Conservation (phyloP, 2,329 filamentous ascomycete species). For the Talaromyces sp. region DNA sequence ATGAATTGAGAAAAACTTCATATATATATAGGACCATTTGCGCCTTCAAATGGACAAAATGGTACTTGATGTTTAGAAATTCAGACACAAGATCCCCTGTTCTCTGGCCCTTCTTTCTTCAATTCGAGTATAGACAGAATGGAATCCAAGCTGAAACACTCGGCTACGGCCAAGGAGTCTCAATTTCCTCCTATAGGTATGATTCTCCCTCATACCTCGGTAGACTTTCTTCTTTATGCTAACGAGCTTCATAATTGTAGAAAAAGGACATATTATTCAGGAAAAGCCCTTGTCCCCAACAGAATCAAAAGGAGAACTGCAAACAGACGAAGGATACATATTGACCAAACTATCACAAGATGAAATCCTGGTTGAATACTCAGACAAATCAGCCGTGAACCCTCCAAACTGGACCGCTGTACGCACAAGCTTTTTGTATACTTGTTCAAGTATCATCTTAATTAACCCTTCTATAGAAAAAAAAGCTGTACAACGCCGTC, state of each 20-base stretch:
- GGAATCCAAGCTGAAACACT: background rate
- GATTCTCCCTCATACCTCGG: background rate
- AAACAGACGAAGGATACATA: constrained; percentile 20
- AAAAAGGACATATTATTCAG: background rate
- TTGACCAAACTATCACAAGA: constrained; percentile 23
- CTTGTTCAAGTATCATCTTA: background rate
- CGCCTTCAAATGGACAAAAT: background rate
- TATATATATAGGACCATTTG: background rate
- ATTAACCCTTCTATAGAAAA: constrained; percentile 17
- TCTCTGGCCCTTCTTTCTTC: background rate
- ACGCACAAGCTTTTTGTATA: constrained; percentile 14
- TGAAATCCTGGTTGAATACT: constrained; percentile 28
- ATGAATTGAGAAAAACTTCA: background rate
- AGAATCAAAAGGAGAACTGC: background rate
- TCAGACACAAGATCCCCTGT: background rate
- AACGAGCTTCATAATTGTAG: background rate
- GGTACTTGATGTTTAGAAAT: background rate
- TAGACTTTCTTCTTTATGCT: background rate
- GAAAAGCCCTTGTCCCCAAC: background rate
- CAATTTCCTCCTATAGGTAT: constrained; percentile 20
- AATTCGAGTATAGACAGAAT: background rate
- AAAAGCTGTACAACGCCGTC: constrained; percentile 30
- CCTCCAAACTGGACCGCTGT: constrained; percentile 31
- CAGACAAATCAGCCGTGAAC: constrained; percentile 23
- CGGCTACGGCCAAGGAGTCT: background rate